Evolutionary conservation across 139 green algal genomes (phyloP), one percentile per base, ranked within the genome.

Genomic region (Micractinium sp.): DNA sequence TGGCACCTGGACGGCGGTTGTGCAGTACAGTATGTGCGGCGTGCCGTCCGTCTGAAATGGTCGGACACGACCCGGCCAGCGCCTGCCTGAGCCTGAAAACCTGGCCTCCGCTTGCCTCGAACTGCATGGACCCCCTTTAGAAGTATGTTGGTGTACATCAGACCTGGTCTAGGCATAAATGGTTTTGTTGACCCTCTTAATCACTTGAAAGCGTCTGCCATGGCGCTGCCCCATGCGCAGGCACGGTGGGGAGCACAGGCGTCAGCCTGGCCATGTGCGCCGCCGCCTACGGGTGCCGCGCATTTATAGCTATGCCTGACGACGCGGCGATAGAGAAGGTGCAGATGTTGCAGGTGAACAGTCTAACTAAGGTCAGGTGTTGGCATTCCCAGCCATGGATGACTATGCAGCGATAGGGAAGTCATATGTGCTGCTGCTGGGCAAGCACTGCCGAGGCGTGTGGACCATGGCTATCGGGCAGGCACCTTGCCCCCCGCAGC

Each of bases 311-410:
- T 23, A 96, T 99, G 94, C 97, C 97, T 0, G 96, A 99, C 91
- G 97, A 99, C 89, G 97, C 95, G 36, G 96, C 97, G 1, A 84
- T 94, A 15, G 97, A 99, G 80, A 99, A 99, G 89, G 88, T 86
- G 27, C 78, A 92, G 61, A 93, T 97, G 85, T 93, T 87, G 82
- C 66, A 87, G 82, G 82, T 87, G 27, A 13, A 63, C 0, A 27
- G 20, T 5, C 2, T 5, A 5, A 71, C 7, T 71, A 56, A 56
- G 47, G 63, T 3, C 63, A 73, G 63, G 63, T 73, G 63, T n/a
- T n/a, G n/a, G n/a, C n/a, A n/a, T n/a, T n/a, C n/a, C n/a, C n/a
- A n/a, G n/a, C 47, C 5, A 56, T 56, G 9, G 7, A 56, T 56
- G 47, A 9, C 20, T 3, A 12, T 27, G 63, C 14, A 7, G 19